Evolutionary conservation across 257 asterid species (phyloP), one percentile per base, ranked within the genome.

Genomic region (Jasminum sambac): DNA sequence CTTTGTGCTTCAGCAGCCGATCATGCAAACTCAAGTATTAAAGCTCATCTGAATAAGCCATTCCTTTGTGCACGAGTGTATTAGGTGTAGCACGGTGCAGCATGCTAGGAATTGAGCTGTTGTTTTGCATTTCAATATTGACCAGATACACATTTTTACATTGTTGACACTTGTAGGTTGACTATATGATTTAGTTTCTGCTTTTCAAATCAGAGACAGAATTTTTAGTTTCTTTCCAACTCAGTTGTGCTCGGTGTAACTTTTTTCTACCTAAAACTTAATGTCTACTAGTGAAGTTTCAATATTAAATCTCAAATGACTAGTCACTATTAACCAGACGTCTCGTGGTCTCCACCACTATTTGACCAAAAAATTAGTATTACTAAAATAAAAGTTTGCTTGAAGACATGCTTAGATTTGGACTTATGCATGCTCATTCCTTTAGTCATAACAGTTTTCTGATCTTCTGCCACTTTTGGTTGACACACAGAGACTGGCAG

Each of bases 401-500:
- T 30, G 36, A 30, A 30, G 36, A 30, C 36, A 30, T 30, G 36
- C 4, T 1, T 30, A 30, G 36, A 4, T 30, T 30, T 30, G 36
- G 36, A 30, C 36, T 30, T 30, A 19, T 17, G 21, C 69, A 25
- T 71, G 60, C 48, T 21, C 11, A 30, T 63, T 57, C 72, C 64
- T 72, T 63, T 63, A 43, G 64, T 42, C 52, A 60, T 64, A 5
- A 23, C 42, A 40, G 58, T 48, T 75, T 70, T 69, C 44, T 84
- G 70, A 73, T 30, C 39, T 57, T 72, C 16, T 65, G 65, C 55
- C 71, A 77, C 59, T 57, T 64, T 81, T 68, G 21, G 57, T 68
- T 80, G 70, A 58, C 40, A 57, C 80, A 86, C 96, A 92, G 98
- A 85, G 92, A 67, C 85, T 93, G 72, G 98, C 98, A 44, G 80